Base-by-base conservation (phyloP, 768 basidiomycete genomes). In the Boletellus ananas region DNA sequence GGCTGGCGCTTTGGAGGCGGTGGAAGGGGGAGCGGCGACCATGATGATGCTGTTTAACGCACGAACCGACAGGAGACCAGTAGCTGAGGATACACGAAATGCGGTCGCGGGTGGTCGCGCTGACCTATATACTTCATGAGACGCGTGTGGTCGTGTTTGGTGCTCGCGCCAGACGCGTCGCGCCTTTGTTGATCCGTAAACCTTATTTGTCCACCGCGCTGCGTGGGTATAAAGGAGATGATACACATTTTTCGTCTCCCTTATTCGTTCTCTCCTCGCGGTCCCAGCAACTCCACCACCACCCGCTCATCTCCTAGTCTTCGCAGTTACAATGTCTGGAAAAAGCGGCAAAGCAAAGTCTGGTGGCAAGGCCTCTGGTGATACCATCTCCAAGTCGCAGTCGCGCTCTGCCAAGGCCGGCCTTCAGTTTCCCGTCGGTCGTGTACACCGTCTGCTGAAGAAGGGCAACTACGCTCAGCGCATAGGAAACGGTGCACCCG, bases 271-370 rank as follows among this genome's bases (percentile, higher is more conserved):
- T 25, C 42, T 18, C 35, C 25, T 47, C 44, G 51, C 51, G 18
- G 14, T 31, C 20, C 34, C 27, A 23, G 4, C 14, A n/a, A 39
- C 20, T 37, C 25, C 6, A 34, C 17, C 6, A 34, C 17, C 39
- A 45, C 31, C 34, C 25, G 6, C 29, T 7, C 34, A 17, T 35
- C 18, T 27, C 13, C 23, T 48, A 37, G 54, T 11, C 56, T 56
- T 37, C 29, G 57, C 49, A 47, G 64, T 63, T 37, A 60, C 45
- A 48, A 67, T 68, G 70, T 71, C 73, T 64, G 68, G 71, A 49
- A 78, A 70, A 60, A 62, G 70, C 31, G 72, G 72, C 29, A 88
- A 88, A 71, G 81, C 84, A 41, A 75, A 81, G 58, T 79, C 84
- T 47, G 86, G 85, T 61, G 83, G 87, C 60, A 81, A 80, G 60